Conservation (phyloP, 1,284 basidiomycete genomes). For the Ceratobasidium sp. region DNA sequence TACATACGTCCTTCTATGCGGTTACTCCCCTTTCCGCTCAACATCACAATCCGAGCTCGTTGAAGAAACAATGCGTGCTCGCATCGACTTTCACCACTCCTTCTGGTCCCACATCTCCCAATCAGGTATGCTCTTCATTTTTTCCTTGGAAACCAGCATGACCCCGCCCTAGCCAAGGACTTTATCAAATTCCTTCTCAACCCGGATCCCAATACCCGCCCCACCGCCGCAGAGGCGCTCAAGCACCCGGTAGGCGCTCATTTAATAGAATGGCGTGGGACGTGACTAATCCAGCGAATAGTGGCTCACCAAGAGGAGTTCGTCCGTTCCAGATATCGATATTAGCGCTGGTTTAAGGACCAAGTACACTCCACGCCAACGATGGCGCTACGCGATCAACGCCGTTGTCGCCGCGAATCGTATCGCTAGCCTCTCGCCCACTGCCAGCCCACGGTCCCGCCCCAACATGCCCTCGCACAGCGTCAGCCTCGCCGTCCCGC, state of each 20-base stretch:
- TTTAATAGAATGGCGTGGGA: background rate
- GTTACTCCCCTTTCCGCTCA: slow-evolving; percentile 92
- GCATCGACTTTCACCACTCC: slow-evolving; percentile 90
- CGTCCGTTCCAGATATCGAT: slow-evolving; percentile 76
- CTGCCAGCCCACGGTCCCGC: slow-evolving; percentile 51
- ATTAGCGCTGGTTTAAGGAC: slow-evolving; percentile 73
- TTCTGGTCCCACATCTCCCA: slow-evolving; percentile 93
- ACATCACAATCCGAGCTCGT: slow-evolving; percentile 83
- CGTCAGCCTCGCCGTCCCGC: slow-evolving; percentile 32
- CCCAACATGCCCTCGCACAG: slow-evolving; percentile 3
- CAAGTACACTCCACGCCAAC: slow-evolving; percentile 78
- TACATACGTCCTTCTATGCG: slow-evolving; percentile 91
- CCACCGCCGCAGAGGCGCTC: slow-evolving; percentile 82
- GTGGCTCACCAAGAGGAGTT: slow-evolving; percentile 78
- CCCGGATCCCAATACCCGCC: slow-evolving; percentile 78
- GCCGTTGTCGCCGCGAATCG: slow-evolving; percentile 70
- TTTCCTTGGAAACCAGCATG: background rate
- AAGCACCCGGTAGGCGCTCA: slow-evolving; percentile 63
- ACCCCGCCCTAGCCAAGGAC: slow-evolving; percentile 72
- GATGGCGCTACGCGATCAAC: slow-evolving; percentile 77
- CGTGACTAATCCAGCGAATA: slow-evolving; percentile 53
- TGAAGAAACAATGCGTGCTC: slow-evolving; percentile 84
- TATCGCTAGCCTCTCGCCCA: no score
- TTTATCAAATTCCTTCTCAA: slow-evolving; percentile 84
- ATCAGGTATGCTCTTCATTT: slow-evolving; percentile 65